Base-by-base conservation (phyloP, 2,329 filamentous ascomycete species). In the Iodosphaeria phyllophila region DNA sequence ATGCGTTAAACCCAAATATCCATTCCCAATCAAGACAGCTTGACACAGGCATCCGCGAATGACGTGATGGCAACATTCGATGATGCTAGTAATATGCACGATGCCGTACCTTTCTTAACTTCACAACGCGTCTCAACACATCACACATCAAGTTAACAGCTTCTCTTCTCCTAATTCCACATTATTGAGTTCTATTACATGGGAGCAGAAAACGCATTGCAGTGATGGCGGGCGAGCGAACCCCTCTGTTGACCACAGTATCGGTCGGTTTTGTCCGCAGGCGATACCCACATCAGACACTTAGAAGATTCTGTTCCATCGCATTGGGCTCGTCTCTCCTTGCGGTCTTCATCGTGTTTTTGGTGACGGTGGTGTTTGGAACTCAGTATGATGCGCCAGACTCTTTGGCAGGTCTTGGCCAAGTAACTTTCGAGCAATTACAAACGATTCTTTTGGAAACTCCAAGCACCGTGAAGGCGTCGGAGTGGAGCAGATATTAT, bases 401-500 rank as follows among this genome's bases (percentile, higher is more conserved):
- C 22, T 46, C 50, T 11, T 36, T n/a, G n/a, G n/a, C n/a, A n/a
- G n/a, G n/a, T n/a, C n/a, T n/a, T n/a, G n/a, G n/a, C n/a, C n/a
- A n/a, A n/a, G 29, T 63, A 25, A 42, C 41, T 14, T 60, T 59
- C 30, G 52, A 60, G 18, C 51, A 70, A 35, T 52, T 74, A n/a
- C 51, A 60, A 32, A 37, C 49, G 5, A 63, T 74, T 16, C 43
- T 75, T 18, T 50, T 72, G 21, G 55, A 64, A 15, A 72, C 66
- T 0, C 70, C 70, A 5, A 60, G 57, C 28, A 52, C 58, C 16
- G 50, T 62, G 23, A 60, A 58, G 33, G 64, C 64, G 6, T 58
- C 64, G 33, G 68, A 80, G 49, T 84, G 76, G 76, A 79, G 71
- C 46, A 57, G 56, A 32, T 86, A 84, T 45, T 86, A 86, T 40